phyloP scores from a whole-genome alignment of 176 grass and related monocot species.

The Areca catechu region DNA sequence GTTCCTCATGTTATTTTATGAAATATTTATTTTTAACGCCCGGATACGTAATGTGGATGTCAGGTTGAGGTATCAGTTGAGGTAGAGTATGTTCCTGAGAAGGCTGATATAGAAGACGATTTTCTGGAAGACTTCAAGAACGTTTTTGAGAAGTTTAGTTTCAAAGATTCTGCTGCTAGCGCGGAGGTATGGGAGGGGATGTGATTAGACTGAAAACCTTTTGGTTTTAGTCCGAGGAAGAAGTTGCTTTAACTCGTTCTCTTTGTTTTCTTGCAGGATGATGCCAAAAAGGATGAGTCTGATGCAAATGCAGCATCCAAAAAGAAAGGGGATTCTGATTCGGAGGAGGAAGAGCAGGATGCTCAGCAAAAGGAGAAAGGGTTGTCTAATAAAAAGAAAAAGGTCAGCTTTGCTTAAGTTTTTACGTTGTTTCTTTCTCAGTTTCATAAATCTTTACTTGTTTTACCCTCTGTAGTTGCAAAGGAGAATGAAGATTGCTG shows the following conservation, averaged over 20 bases:
- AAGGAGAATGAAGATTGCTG: constrained; percentile 87
- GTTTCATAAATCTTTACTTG: neutral
- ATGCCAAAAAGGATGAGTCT: constrained; percentile 53
- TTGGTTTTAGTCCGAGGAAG: too few relatives aligned
- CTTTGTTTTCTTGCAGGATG: constrained; percentile 27
- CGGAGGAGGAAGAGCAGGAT: constrained; percentile 66
- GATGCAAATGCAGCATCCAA: constrained; percentile 28
- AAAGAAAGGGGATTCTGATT: constrained; percentile 45
- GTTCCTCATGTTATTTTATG: too few relatives aligned
- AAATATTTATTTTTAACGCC: too few relatives aligned
- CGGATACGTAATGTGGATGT: too few relatives aligned
- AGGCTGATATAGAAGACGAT: constrained; percentile 56
- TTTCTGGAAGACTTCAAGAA: constrained; percentile 63
- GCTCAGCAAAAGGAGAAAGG: constrained; percentile 73
- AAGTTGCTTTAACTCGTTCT: neutral
- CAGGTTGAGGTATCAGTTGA: constrained; percentile 42
- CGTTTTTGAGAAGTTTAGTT: constrained; percentile 82
- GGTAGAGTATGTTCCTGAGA: constrained; percentile 86
- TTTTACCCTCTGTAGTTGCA: constrained; percentile 34
- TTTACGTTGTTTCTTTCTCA: neutral
- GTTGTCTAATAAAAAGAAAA: constrained; percentile 89
- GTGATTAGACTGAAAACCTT: neutral
- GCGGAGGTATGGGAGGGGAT: constrained; percentile 26
- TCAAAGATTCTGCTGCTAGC: constrained; percentile 39
- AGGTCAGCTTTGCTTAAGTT: constrained; percentile 24